Percentiles rank a stretch among this genome's conserved stretches.
Evolutionary conservation across 257 asterid species (phyloP).

Genomic region (Penstemon eatonii): DNA sequence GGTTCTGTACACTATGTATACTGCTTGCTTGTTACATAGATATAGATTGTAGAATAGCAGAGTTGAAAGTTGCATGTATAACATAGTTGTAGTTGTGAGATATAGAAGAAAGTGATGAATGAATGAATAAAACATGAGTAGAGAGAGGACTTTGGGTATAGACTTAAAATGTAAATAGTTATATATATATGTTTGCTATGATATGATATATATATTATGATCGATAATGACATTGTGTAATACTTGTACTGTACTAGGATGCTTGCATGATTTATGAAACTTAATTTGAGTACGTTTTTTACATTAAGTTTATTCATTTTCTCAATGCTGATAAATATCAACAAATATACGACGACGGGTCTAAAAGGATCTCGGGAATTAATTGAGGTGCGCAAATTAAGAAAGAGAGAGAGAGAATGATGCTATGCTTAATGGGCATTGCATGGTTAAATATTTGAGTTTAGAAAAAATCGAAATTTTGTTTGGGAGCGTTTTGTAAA

Average conservation of each 20-base stretch:
- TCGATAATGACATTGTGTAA: not conserved
- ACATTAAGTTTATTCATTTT: too few relatives aligned
- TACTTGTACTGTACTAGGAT: not conserved
- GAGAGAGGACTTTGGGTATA: not conserved
- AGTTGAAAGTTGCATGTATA: slow-evolving; percentile 24
- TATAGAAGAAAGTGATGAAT: slow-evolving; percentile 13
- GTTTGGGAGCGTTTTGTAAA: too few relatives aligned
- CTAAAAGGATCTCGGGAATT: too few relatives aligned
- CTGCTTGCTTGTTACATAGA: slow-evolving; percentile 4
- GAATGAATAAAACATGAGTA: slow-evolving; percentile 27
- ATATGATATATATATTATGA: not conserved
- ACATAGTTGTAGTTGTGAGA: slow-evolving; percentile 21
- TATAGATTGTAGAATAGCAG: slow-evolving; percentile 19
- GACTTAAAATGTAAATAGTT: slow-evolving; percentile 8
- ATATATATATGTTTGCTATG: slow-evolving; percentile 12
- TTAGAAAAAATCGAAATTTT: too few relatives aligned
- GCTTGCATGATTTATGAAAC: too few relatives aligned
- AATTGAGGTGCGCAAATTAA: too few relatives aligned
- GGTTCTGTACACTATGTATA: slow-evolving; percentile 7
- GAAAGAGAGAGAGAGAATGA: too few relatives aligned
- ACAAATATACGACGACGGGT: too few relatives aligned
- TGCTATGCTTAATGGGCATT: too few relatives aligned
- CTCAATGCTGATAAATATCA: too few relatives aligned
- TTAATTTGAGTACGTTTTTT: too few relatives aligned
- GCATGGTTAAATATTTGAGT: too few relatives aligned